phyloP scores from a whole-genome alignment of 805 yeast genomes.

The Sporopachydermia lactativora region DNA sequence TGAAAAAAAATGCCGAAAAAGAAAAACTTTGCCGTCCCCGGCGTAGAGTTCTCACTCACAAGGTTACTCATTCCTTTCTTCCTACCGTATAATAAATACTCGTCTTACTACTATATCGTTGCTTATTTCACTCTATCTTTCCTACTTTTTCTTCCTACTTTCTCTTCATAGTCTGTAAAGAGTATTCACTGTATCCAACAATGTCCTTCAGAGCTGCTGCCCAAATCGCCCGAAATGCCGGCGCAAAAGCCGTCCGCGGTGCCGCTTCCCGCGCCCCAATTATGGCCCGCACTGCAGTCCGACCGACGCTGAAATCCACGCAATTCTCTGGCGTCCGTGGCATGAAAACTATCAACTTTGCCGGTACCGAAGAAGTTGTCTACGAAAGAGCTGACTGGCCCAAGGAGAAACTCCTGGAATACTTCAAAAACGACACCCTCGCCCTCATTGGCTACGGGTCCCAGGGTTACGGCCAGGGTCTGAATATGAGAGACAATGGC shows the following conservation, averaged over 20 bases:
- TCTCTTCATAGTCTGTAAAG: no score
- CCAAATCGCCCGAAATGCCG: constrained; percentile 2
- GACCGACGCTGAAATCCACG: constrained; percentile 26
- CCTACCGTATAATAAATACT: no score
- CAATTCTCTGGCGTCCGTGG: constrained; percentile 66
- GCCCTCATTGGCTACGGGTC: constrained; percentile 99
- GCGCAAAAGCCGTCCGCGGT: neutral
- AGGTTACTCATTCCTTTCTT: no score
- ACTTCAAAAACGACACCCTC: constrained; percentile 95
- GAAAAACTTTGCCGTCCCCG: no score
- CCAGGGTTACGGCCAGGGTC: constrained; percentile 99
- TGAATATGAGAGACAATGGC: constrained; percentile 98
- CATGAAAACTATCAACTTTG: constrained; percentile 91
- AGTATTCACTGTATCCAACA: no score
- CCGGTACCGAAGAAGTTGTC: constrained; percentile 88
- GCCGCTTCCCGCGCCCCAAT: constrained; percentile 22
- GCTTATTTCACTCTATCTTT: no score
- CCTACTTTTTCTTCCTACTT: no score
- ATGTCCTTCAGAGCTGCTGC: constrained; percentile 2
- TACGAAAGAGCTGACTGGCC: constrained; percentile 99
- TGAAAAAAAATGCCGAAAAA: no score
- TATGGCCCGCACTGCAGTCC: constrained; percentile 42
- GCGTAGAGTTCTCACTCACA: no score
- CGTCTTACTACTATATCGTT: no score
- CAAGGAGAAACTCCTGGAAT: constrained; percentile 84